These are phyloP conservation scores for Cyclospora cayetanensis DNA, from an alignment of 169 alveolate genomes.

Conservation along the genomic window DNA sequence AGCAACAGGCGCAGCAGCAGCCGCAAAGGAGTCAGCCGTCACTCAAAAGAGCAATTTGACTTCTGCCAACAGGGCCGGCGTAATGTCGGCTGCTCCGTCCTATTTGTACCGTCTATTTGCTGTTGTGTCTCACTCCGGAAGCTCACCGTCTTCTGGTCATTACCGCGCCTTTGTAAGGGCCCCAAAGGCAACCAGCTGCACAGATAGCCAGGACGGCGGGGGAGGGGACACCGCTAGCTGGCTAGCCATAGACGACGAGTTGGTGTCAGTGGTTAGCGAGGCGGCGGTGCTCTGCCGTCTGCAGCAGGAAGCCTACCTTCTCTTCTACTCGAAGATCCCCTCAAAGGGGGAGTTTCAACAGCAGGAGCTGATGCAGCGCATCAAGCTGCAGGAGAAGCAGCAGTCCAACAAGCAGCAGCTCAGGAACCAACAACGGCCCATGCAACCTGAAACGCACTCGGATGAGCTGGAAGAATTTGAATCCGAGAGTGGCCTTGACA, in stretches of 20 bases:
- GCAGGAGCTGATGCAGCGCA: conserved; percentile 58
- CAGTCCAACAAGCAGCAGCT: conserved; percentile 13
- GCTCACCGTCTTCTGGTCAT: conserved; percentile 78
- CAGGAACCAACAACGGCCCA: not conserved
- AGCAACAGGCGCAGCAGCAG: not conserved
- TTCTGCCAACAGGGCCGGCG: not conserved
- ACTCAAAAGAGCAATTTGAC: no score
- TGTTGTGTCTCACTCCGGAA: conserved; percentile 79
- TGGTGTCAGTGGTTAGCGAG: conserved; percentile 63
- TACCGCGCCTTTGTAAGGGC: conserved; percentile 75
- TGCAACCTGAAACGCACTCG: not conserved
- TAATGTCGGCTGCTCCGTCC: conserved; percentile 13
- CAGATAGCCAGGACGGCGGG: not conserved
- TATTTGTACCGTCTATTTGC: conserved; percentile 76
- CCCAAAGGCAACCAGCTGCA: not conserved
- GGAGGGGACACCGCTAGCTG: conserved; percentile 1
- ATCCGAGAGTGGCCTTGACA: not conserved
- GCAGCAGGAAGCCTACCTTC: conserved; percentile 67
- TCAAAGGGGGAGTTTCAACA: conserved; percentile 37
- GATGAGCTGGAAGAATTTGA: not conserved
- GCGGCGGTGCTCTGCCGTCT: conserved; percentile 57
- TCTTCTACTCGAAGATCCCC: conserved; percentile 59
- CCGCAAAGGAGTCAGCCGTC: not conserved
- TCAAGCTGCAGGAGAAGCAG: conserved; percentile 14
- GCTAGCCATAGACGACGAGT: conserved; percentile 64